phyloP scores from a whole-genome alignment of 208 protist species.

The Strigomonas culicis region DNA sequence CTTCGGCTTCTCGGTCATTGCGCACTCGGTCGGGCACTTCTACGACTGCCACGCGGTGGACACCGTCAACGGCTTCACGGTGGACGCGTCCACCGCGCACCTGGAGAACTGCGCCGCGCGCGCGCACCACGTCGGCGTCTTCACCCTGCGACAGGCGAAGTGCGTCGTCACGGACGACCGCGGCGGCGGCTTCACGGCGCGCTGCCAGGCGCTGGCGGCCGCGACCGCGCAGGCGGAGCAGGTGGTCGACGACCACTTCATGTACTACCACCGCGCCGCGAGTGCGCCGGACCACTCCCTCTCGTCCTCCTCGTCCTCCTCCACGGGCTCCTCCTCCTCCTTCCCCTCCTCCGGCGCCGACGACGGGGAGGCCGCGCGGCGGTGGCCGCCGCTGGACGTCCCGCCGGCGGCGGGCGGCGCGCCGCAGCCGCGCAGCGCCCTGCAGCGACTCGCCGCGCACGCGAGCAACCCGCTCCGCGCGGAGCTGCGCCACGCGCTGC shows the following conservation, averaged over 20 bases:
- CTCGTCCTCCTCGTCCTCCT: too few relatives aligned
- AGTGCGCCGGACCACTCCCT: too few relatives aligned
- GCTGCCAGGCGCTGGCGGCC: conserved; percentile 23
- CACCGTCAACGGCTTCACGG: conserved; percentile 78
- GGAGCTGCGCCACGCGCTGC: too few relatives aligned
- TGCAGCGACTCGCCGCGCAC: too few relatives aligned
- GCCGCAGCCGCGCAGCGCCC: too few relatives aligned
- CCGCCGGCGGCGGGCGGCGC: too few relatives aligned
- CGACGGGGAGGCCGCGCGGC: too few relatives aligned
- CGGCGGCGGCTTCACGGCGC: conserved; percentile 26
- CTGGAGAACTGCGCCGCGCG: conserved; percentile 61
- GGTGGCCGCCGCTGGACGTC: too few relatives aligned
- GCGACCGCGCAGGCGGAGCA: conserved; percentile 18
- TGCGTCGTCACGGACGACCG: conserved; percentile 51
- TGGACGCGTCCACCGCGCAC: conserved; percentile 64
- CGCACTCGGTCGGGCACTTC: conserved; percentile 69
- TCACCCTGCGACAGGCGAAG: conserved; percentile 63
- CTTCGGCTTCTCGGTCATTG: conserved; percentile 73
- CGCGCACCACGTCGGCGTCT: conserved; percentile 68
- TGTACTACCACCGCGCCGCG: neutral
- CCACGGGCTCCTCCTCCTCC: too few relatives aligned
- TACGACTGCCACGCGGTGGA: conserved; percentile 59
- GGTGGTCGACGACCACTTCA: conserved; percentile 1
- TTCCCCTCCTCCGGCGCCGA: too few relatives aligned
- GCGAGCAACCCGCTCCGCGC: too few relatives aligned